Base-by-base conservation (phyloP, 2,329 filamentous ascomycete genomes). In the Coniella lustricola region DNA sequence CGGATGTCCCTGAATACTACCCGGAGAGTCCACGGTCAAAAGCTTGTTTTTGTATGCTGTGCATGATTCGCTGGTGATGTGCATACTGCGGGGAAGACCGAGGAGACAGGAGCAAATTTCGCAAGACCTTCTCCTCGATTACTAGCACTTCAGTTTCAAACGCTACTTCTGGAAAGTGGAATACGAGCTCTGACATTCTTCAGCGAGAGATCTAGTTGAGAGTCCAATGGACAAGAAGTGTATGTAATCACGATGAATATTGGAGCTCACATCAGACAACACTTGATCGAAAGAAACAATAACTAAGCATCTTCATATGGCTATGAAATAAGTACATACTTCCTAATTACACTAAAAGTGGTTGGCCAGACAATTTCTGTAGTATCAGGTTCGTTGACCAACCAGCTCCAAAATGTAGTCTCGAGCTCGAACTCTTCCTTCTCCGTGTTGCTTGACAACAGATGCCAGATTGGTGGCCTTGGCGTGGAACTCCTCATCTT, bases 361-460 rank as follows among this genome's bases (percentile, higher is more conserved):
- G n/a, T n/a, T n/a, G n/a, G n/a, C n/a, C n/a, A n/a, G n/a, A n/a
- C n/a, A n/a, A n/a, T n/a, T n/a, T n/a, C n/a, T n/a, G n/a, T n/a
- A n/a, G n/a, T n/a, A n/a, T n/a, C n/a, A n/a, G n/a, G n/a, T n/a
- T n/a, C n/a, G 10, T 12, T 37, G 18, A 14, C 21, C n/a, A 31
- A 4, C 25, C 16, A 47, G 14, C 10, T 47, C 35, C 8, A 40
- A 16, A 20, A 47, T 47, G 17, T 18, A 29, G 16, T 47, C 25
- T 13, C 37, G 44, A n/a, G n/a, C 44, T 9, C 17, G 25, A 41
- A 47, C 44, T 21, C 44, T 22, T n/a, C 44, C 44, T 20, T 47
- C 44, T 13, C 44, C 44, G n/a, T 39, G 22, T 12, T 8, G 16
- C 29, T 34, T 35, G 17, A 35, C 39, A 18, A 41, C 20, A 4